phyloP scores from a whole-genome alignment of 179 eudicot species.

The Spergularia azorica region DNA sequence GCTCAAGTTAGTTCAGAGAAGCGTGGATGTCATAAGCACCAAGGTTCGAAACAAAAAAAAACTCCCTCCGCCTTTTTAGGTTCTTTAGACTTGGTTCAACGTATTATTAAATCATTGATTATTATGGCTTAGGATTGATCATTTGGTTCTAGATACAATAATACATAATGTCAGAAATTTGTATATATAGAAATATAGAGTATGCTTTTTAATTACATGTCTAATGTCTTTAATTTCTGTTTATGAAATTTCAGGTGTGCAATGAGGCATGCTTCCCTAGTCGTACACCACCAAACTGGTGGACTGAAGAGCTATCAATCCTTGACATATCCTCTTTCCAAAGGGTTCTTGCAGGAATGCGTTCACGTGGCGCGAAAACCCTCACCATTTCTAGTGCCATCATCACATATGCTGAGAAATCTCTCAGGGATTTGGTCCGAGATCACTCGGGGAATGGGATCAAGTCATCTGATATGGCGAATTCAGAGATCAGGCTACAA shows the following conservation, averaged over 20 bases:
- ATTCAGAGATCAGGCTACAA: conserved; percentile 40
- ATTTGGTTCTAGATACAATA: too few relatives aligned
- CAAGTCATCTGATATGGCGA: conserved; percentile 24
- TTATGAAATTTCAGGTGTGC: conserved; percentile 54
- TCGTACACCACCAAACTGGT: conserved; percentile 94
- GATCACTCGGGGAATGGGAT: conserved; percentile 62
- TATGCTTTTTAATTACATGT: not conserved
- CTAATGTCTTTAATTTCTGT: not conserved
- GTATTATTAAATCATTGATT: too few relatives aligned
- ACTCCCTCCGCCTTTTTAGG: too few relatives aligned
- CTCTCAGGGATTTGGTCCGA: conserved; percentile 65
- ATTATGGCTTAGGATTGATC: too few relatives aligned
- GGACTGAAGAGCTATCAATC: conserved; percentile 85
- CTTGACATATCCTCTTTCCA: conserved; percentile 57
- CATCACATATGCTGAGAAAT: conserved; percentile 70
- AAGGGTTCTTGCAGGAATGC: conserved; percentile 60
- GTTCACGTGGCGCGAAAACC: conserved; percentile 59
- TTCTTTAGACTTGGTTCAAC: too few relatives aligned
- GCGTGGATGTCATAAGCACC: conserved; percentile 60
- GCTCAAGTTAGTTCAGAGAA: conserved; percentile 58
- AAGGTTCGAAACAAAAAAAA: conserved; percentile 45
- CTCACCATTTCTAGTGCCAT: conserved; percentile 69
- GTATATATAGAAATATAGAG: not conserved
- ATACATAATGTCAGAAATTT: too few relatives aligned
- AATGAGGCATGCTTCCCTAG: conserved; percentile 79